Evolutionary conservation across 805 yeast genomes (phyloP).

Genomic region (Wickerhamiella alocasiicola): DNA sequence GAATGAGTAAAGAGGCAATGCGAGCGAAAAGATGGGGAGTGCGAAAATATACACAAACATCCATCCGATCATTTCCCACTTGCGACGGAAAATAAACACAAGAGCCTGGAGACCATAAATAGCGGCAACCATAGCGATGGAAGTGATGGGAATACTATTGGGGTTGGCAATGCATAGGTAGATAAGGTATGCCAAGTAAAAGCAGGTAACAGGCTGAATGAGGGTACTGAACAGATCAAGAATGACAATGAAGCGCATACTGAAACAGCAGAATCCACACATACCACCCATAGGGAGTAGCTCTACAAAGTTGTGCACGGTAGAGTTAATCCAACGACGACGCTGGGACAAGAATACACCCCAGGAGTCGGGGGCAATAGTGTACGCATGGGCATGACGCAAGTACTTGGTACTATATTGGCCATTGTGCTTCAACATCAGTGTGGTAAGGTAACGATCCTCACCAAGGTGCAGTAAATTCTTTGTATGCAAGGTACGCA

Average conservation of each 20-base stretch:
- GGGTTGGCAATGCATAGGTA: conserved; percentile 38
- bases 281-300: conserved; percentile 45
- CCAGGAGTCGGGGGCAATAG: conserved; percentile 48
- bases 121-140: conserved; percentile 42
- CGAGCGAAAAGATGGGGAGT: conserved; percentile 47
- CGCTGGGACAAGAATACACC: conserved; percentile 48
- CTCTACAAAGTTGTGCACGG: conserved; percentile 51
- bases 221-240: conserved; percentile 47
- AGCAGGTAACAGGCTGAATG: conserved; percentile 49
- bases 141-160: conserved; percentile 40
- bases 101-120: conserved; percentile 48
- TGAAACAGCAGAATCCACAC: conserved; percentile 55
- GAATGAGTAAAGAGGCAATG: conserved; percentile 44
- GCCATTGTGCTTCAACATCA: conserved; percentile 45
- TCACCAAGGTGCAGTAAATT: conserved; percentile 51
- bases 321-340: conserved; percentile 57
- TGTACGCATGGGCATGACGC: conserved; percentile 47
- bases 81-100: conserved; percentile 36
- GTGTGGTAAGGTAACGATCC: conserved; percentile 45
- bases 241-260: conserved; percentile 48
- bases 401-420: conserved; percentile 43
- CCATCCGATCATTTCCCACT: conserved; percentile 41
- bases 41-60: conserved; percentile 45
- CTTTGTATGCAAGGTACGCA: conserved; percentile 47
- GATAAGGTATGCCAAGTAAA: conserved; percentile 36